Evolutionary conservation across 352 stramenopile genomes (phyloP).

Genomic region (Phytophthora hybrid): DNA sequence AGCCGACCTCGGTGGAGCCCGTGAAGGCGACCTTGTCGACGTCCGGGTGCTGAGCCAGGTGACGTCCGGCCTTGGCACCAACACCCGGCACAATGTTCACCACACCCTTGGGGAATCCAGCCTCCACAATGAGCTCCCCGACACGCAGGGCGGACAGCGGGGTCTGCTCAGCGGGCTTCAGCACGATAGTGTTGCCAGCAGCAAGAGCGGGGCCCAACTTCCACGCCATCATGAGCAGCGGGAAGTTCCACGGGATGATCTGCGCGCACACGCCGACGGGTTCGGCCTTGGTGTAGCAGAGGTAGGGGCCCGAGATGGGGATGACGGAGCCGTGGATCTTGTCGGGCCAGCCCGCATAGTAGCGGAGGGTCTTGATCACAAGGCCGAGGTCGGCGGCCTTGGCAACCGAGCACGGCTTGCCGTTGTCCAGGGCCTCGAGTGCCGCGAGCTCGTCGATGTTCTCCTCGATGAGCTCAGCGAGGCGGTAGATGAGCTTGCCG

Average conservation of each 20-base stretch:
- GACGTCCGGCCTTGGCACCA: slow-evolving; percentile 43
- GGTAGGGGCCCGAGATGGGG: slow-evolving; percentile 48
- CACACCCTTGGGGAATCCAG: slow-evolving; percentile 80
- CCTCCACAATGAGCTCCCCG: slow-evolving; percentile 81
- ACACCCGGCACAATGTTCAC: slow-evolving; percentile 83
- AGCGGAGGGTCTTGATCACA: slow-evolving; percentile 89
- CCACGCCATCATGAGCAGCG: slow-evolving; percentile 95
- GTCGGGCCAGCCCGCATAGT: slow-evolving; percentile 92
- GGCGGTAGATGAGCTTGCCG: slow-evolving; percentile 45
- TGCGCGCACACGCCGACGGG: slow-evolving; percentile 92
- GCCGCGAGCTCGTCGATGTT: slow-evolving; percentile 62
- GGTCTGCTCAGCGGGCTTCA: slow-evolving; percentile 93
- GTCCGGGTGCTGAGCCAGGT: slow-evolving; percentile 46
- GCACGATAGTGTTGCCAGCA: slow-evolving; percentile 92
- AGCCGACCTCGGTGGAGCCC: slow-evolving; percentile 63
- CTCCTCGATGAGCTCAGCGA: slow-evolving; percentile 53
- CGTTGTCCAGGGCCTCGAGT: slow-evolving; percentile 95
- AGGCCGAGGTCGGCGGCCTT: slow-evolving; percentile 83
- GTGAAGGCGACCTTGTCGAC: slow-evolving; percentile 88
- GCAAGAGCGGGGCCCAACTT: slow-evolving; percentile 93
- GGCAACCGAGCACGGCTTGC: slow-evolving; percentile 92
- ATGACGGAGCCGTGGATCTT: slow-evolving; percentile 81
- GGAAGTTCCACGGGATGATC: slow-evolving; percentile 98
- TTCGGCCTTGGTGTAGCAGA: slow-evolving; percentile 70
- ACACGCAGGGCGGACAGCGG: slow-evolving; percentile 67